Base-by-base conservation (phyloP, 129 eudicot genomes). In the Flaveria sonorensis region DNA sequence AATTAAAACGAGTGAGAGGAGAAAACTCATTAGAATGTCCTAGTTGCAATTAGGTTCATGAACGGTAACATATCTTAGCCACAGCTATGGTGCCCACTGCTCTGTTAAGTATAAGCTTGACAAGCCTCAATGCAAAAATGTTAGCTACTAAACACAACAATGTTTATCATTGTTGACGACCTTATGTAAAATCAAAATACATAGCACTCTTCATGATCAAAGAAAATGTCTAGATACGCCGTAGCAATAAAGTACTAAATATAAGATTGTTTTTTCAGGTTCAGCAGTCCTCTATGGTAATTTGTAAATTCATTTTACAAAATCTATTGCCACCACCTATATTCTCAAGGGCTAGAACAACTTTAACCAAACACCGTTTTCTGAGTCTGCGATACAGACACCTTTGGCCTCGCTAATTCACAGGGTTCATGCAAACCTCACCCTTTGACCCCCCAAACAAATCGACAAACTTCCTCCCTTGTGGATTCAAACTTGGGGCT, bases 1-100 rank as follows among this genome's bases (percentile, higher is more conserved):
- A 68, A 53, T 24, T 42, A 40, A 55, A 55, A 70, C 45, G n/a
- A 26, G 52, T 48, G 30, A 20, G 10, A 50, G 15, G 16, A 78
- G 32, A 78, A 16, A 70, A 78, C 50, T 75, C 75, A 67, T 55
- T 60, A 23, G 75, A 77, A 68, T 16, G 61, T 62, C 45, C 42
- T 62, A 15, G 68, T 28, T 51, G 50, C 45, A 71, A 28, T 75
- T 66, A 24, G 24, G 67, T 53, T 40, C 21, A 50, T 15, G 21
- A 76, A 36, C 19, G 16, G 42, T 65, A 65, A 8, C 64, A 76
- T 65, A 76, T 65, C 42, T 75, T 62, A 74, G 43, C 59, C 51
- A 62, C 62, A 15, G 19, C n/a, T 63, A 15, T 48, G 16, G 28
- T 4, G 7, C 73, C 73, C 36, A 65, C 48, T 51, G 16, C 55